Base-by-base conservation (phyloP, 2,329 filamentous ascomycete species). In the Cladosporium sp. region DNA sequence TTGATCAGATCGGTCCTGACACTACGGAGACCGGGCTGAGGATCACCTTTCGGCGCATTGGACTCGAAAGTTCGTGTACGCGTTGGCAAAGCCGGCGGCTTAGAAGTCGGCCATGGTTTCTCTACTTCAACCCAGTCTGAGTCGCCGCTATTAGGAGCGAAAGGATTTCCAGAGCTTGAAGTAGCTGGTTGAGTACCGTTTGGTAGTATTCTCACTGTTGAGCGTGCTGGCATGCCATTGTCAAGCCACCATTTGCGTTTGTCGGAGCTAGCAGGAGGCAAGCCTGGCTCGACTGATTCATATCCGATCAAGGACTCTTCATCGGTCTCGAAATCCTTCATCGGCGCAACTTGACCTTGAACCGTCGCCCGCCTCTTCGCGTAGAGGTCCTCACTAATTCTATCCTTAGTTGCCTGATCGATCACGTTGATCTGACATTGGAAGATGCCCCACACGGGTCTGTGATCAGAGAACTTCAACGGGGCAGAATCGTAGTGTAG, bases 391-490 rank as follows among this genome's bases (percentile, higher is more conserved):
- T 82, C 82, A 67, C 88, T 89, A 47, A 97, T 84, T 3, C 77
- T 74, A 60, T 92, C 87, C 63, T 90, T 91, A 54, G 81, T 77
- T 22, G 74, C 75, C 70, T 96, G 90, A 64, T 99, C 83, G 10
- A 97, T 78, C 44, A 94, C 85, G 63, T 80, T 92, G 53, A 97
- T 88, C 1, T 81, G 84, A 72, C 92, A 95, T 64, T 91, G 83
- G 69, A 99, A 99, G 0, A 85, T 85, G 12, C 91, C 92, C 73
- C 90, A 97, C 0, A 99, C 93, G 1, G 94, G 94, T n/a, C 92
- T 84, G 72, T 99, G 94, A 69, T 99, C 94, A 0, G 94, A 99
- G 71, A 97, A 96, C 12, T 82, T 84, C 35, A 99, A 78, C 28
- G 90, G 86, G 3, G 92, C 91, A 54, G 84, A 87, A 67, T 90